Evolutionary conservation across 2,329 filamentous ascomycete species (phyloP).

Genomic region (Ceratocystis cubensis): DNA sequence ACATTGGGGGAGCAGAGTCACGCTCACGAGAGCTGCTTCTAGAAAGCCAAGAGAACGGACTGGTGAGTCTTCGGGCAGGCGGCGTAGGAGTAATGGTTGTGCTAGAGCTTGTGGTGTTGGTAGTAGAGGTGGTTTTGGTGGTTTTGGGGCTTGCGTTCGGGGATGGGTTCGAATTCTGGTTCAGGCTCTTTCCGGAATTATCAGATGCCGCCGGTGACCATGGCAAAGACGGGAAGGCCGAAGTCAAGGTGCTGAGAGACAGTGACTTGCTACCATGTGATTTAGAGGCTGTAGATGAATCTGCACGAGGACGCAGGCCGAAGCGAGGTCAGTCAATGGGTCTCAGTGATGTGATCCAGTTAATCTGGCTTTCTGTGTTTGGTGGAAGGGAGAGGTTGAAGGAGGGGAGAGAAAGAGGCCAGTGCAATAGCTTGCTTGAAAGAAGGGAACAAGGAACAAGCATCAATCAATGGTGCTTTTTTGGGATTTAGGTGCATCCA

Average conservation of each 20-base stretch:
- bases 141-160: conserved; percentile 29
- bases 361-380: conserved; percentile 6
- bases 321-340: conserved; percentile 22
- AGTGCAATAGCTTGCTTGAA: not conserved
- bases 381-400: not conserved
- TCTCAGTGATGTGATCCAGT: not conserved
- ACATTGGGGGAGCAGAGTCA: conserved; percentile 41
- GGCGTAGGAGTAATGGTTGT: conserved; percentile 26
- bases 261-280: conserved; percentile 35
- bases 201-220: conserved; percentile 49
- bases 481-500: not conserved
- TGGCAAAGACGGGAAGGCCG: conserved; percentile 57
- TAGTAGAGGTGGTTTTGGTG: conserved; percentile 28
- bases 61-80: conserved; percentile 60
- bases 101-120: conserved; percentile 23
- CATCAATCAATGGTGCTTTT: conserved; percentile 4
- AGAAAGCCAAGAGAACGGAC: conserved; percentile 78
- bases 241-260: conserved; percentile 58
- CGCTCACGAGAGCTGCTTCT: conserved; percentile 33
- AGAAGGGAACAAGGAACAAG: conserved; percentile 1
- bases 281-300: conserved; percentile 18
- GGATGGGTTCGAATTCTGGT: conserved; percentile 27
- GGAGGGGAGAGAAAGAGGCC: not conserved
- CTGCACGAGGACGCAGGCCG: conserved; percentile 6
- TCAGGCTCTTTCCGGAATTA: conserved; percentile 36